Conservation (phyloP, 345 rosid species). For the Eucalyptus erythrocorys region DNA sequence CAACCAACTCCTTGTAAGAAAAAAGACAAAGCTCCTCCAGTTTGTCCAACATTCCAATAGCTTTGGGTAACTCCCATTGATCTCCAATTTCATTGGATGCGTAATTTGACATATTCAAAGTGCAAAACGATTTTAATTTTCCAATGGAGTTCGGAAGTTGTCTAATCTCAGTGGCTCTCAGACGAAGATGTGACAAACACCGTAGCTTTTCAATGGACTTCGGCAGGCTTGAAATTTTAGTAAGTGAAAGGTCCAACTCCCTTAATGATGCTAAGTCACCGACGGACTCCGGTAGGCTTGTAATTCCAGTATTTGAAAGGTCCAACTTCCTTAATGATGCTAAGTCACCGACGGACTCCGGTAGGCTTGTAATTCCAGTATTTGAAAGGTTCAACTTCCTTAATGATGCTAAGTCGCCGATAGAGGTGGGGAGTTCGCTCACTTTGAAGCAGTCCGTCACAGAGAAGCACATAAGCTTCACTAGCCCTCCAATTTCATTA, state of each 20-base stretch:
- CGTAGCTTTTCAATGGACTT: not conserved
- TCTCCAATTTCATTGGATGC: accelerated
- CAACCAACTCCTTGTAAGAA: accelerated
- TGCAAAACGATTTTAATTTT: not conserved
- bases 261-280: not conserved
- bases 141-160: not conserved
- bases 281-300: not conserved
- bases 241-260: not conserved
- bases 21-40: not conserved
- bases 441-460: accelerated
- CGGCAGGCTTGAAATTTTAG: not conserved
- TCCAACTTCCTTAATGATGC: not conserved
- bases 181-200: too few relatives aligned
- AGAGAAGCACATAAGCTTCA: not conserved
- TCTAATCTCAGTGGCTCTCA: accelerated
- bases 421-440: not conserved
- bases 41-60: not conserved
- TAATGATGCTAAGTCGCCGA: not conserved
- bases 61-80: not conserved
- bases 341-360: too few relatives aligned
- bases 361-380: not conserved
- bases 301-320: not conserved
- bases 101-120: accelerated
- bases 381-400: not conserved
- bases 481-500: not conserved